Conservation (phyloP, 1,139 yeast genomes). For the Tardiomyces depauwii region DNA sequence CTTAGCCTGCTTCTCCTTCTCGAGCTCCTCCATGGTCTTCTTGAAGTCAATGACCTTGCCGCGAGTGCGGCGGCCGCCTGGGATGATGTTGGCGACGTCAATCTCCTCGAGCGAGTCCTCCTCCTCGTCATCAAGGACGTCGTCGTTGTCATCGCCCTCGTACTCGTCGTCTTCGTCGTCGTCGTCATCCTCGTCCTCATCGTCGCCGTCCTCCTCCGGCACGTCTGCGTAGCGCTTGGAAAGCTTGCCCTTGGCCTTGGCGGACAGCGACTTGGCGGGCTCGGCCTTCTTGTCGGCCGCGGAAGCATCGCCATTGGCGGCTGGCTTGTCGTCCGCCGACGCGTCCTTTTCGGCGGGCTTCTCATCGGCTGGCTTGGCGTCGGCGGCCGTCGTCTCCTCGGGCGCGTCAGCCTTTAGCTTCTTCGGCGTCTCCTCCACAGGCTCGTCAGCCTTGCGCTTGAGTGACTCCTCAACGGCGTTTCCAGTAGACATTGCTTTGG, state of each 20-base stretch:
- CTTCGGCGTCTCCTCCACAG: slow-evolving; percentile 2
- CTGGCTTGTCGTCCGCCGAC: slow-evolving; percentile 3
- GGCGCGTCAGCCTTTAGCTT: slow-evolving; percentile 9
- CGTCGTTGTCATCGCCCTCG: slow-evolving; percentile 14
- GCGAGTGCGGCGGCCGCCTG: slow-evolving; percentile 88
- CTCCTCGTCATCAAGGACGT: slow-evolving; percentile 36
- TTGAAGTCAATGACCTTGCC: slow-evolving; percentile 82
- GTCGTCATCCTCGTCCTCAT: slow-evolving; percentile 18
- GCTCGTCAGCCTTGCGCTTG: slow-evolving; percentile 11
- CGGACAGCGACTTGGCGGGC: slow-evolving; percentile 49
- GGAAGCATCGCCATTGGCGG: not conserved
- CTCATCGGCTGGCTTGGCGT: slow-evolving; percentile 30
- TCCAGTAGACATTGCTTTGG: not conserved
- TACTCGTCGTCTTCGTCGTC: slow-evolving; percentile 15
- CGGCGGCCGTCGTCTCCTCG: slow-evolving; percentile 13
- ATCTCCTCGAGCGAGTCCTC: slow-evolving; percentile 80
- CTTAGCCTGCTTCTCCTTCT: slow-evolving; percentile 23
- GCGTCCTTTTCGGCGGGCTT: slow-evolving; percentile 12
- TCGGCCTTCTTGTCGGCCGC: slow-evolving; percentile 31
- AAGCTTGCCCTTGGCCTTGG: slow-evolving; percentile 7
- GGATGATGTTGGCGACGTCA: slow-evolving; percentile 73
- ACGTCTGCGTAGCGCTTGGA: slow-evolving; percentile 15
- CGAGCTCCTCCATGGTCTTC: slow-evolving; percentile 70
- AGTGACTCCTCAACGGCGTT: slow-evolving; percentile 4
- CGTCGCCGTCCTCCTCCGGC: slow-evolving; percentile 20